Base-by-base conservation (phyloP, 139 green algal species). In the Ostreobium quekettii region DNA sequence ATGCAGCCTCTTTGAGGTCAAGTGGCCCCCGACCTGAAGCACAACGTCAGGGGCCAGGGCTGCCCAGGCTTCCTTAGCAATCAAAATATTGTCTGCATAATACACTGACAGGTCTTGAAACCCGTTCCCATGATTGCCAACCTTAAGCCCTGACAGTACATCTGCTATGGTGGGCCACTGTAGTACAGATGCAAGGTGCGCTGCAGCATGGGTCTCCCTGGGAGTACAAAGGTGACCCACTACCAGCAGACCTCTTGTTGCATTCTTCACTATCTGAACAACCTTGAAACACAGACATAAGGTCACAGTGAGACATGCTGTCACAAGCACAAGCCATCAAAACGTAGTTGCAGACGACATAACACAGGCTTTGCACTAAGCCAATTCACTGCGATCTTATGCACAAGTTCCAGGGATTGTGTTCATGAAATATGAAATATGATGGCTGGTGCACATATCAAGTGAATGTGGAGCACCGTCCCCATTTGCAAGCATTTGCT, bases 121-220 rank as follows among this genome's bases (percentile, higher is more conserved):
- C 49, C 39, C 7, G 38, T 58, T 48, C 36, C 38, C 39, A 70
- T 29, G 19, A 29, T 70, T 29, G 32, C 47, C 85, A 4, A 92
- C 65, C 0, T 82, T 70, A 26, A 93, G 65, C 1, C 89, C 89
- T 24, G 87, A 95, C 30, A 95, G 75, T 6, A 93, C 80, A 47
- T 99, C 94, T 19, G 90, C 85, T 1, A 80, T 83, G 2, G 93
- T 72, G 0, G 94, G 90, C 90, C 91, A 98, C 0, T 85, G 83
- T 36, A 98, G 79, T 15, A 46, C 15, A 37, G 11, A 36, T 3
- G 61, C 71, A 39, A 92, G 68, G 60, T 82, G 48, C 2, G 70
- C 42, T 0, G 81, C 85, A 1, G 86, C 88, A 8, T 78, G 67
- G 0, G 76, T 77, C 31, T 95, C 89, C 35, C 64, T 62, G 0